Conservation (phyloP, 495 filamentous ascomycete species). For the Hypoxylon perforatum region DNA sequence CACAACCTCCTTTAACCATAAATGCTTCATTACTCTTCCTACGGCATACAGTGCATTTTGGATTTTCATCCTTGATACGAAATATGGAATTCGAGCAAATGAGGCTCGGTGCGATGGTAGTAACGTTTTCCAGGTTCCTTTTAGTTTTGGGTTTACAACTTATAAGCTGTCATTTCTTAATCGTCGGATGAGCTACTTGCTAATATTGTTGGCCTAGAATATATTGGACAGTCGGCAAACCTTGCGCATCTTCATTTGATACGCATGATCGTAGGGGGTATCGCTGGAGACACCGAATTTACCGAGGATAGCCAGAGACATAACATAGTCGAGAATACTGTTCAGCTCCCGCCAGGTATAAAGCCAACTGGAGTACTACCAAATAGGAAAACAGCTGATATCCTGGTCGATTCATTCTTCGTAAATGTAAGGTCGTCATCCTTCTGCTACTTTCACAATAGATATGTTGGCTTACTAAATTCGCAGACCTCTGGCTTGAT, state of each 20-base stretch:
- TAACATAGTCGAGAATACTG: conserved; percentile 72
- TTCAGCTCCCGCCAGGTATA: conserved; percentile 57
- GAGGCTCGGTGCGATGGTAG: not conserved
- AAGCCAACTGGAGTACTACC: conserved; percentile 63
- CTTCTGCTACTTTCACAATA: not conserved
- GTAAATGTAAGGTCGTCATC: conserved; percentile 59
- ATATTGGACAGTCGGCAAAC: conserved; percentile 79
- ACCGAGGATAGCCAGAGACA: conserved; percentile 76
- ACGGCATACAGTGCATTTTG: not conserved
- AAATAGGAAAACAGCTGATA: conserved; percentile 62
- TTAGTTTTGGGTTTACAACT: not conserved
- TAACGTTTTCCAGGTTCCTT: not conserved
- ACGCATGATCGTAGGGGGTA: conserved; percentile 75
- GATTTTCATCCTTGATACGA: not conserved
- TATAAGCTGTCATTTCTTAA: not conserved
- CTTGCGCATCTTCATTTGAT: conserved; percentile 78
- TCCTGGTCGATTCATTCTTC: conserved; percentile 69
- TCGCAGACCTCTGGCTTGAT: conserved; percentile 66
- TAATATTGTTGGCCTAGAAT: conserved; percentile 55
- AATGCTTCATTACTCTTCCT: not conserved
- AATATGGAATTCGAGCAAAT: not conserved
- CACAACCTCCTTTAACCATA: not conserved
- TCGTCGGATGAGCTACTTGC: not conserved
- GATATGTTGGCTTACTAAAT: conserved; percentile 9
- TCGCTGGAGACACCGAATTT: conserved; percentile 72